Conservation (phyloP, 129 eudicot species). For the Glebionis coronaria region DNA sequence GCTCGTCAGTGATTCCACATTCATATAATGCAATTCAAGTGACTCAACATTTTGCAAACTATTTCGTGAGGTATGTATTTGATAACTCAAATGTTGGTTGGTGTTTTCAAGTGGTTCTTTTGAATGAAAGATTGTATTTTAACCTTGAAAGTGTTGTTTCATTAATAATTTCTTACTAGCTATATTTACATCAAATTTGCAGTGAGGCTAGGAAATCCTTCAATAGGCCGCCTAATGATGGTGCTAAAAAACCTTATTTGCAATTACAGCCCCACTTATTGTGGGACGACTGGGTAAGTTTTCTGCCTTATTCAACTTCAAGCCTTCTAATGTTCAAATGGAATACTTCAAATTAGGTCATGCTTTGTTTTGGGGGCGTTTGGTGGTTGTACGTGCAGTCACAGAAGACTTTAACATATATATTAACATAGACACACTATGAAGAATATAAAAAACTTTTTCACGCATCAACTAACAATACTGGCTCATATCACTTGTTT, state of each 20-base stretch:
- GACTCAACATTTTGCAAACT: conserved; percentile 93
- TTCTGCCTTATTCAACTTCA: neutral
- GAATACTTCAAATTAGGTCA: neutral
- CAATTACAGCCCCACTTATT: conserved; percentile 86
- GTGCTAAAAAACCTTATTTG: conserved; percentile 84
- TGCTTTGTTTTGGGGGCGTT: too few relatives aligned
- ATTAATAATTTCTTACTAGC: neutral
- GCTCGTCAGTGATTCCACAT: conserved; percentile 75
- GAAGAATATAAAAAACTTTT: neutral
- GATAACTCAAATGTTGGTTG: neutral
- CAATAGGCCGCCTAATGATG: conserved; percentile 59
- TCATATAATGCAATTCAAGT: conserved; percentile 91
- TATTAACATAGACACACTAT: neutral
- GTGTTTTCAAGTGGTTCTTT: conserved; percentile 5
- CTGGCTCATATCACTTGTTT: neutral
- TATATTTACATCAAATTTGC: conserved; percentile 18
- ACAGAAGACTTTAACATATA: neutral
- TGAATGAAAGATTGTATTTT: neutral
- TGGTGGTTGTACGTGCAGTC: neutral
- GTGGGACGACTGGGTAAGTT: conserved; percentile 84
- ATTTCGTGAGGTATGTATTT: conserved; percentile 59
- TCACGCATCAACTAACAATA: neutral
- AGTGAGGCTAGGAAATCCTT: conserved; percentile 93
- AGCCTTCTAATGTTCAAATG: neutral
- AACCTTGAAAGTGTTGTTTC: neutral